Evolutionary conservation across 2,329 filamentous ascomycete species (phyloP), one percentile per base, ranked within the genome.

Genomic region (Colletotrichum agaves): DNA sequence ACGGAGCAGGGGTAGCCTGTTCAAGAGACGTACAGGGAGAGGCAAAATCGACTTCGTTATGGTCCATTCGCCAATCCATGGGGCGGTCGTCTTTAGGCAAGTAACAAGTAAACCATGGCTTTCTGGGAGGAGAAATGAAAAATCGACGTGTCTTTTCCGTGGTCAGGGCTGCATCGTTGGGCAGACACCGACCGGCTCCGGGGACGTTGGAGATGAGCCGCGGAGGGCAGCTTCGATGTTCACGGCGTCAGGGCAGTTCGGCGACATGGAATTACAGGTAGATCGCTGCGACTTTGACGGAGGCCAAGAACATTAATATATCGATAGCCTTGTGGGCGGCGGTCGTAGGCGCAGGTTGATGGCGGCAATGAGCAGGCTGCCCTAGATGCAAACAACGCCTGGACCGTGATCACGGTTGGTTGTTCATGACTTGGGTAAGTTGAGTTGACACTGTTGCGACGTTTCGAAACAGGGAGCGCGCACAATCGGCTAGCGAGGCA

Each of bases 391-490:
- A 35, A 27, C 31, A 59, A 31, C 43, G 21, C 43, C 41, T 31
- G 56, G 31, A 27, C 56, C 46, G 41, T 43, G 35, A 10, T 15
- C n/a, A n/a, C 17, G 6, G 46, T 52, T 27, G 27, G 5, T 27
- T 27, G 46, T 19, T 35, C 44, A 52, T 52, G 58, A 61, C 46
- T 31, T 27, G 47, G 47, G 13, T 27, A 37, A 41, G 21, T 31
- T 49, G 39, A 37, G 39, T 43, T 43, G 55, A 68, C 53, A 43
- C 60, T 59, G 39, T 49, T 47, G 61, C 46, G 33, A 12, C 49
- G 69, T 69, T 70, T 69, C 52, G 61, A 69, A 69, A 69, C 61
- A 44, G 33, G 47, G 47, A 60, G 57, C 35, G 47, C 61, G 43
- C 41, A 56, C 62, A 57, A 57, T 27, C 49, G 61, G 52, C 37